Evolutionary conservation across 768 basidiomycete species (phyloP), one percentile per base, ranked within the genome.

Genomic region (Boletus bicolor): DNA sequence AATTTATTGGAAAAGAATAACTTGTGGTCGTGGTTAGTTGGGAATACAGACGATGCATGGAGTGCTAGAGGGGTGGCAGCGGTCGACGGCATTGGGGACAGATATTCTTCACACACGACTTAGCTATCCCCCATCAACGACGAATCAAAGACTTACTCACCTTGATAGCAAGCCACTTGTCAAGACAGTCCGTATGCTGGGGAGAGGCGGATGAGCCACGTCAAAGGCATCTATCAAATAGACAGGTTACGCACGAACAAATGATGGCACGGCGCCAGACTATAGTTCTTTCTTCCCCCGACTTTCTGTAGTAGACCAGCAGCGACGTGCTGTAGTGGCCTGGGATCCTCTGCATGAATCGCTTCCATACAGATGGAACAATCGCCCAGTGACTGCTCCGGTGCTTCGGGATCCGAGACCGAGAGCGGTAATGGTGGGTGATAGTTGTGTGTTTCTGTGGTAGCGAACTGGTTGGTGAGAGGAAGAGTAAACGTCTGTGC

Each of bases 351-450:
- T 26, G 82, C 68, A 39, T 82, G 64, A 59, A 95, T 94, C 5
- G 84, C 80, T 55, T 96, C 93, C 91, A 96, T 94, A 64, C 93
- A 96, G 50, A 97, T 95, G 7, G 91, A 83, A 63, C 93, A 97
- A 66, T 95, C 91, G 7, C 90, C 92, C 15, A 92, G 73, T 3
- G 87, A 81, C 60, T 86, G 83, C 44, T 87, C 86, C 2, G 86
- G 85, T 2, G 88, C 79, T 68, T 93, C 91, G 0, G 87, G 68
- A 64, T 93, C 89, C 1, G 85, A 78, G 2, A 81, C 59, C 19
- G 65, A 58, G 14, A 59, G 53, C 0, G 90, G 87, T 38, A 96
- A 73, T 3, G 79, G 76, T 7, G 92, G 93, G 68, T 95, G 93
- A 64, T 96, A 97, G 67, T 96, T 82, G 72, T 95, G 91, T 17